Percentiles rank a stretch among this genome's conserved stretches.
These are phyloP conservation scores for Nosema muscidifuracis DNA, from an alignment of 371 early-diverging fungal species.

Conservation along the genomic window DNA sequence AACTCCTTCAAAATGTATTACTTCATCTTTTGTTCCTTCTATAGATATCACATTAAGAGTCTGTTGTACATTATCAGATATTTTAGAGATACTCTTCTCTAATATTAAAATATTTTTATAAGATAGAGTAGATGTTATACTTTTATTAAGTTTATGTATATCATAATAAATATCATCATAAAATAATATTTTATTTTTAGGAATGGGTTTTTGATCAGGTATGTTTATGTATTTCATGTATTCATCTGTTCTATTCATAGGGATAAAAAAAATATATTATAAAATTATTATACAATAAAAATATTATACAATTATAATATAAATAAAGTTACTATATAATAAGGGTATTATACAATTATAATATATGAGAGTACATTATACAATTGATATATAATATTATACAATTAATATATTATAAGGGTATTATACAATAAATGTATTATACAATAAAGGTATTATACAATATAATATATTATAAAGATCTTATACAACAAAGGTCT, in stretches of 20 bases:
- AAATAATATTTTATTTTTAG: constrained; percentile 29
- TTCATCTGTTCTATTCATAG: constrained; percentile 44
- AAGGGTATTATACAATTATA: no score
- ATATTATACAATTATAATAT: no score
- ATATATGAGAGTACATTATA: no score
- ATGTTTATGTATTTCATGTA: constrained; percentile 17
- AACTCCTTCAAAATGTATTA: constrained; percentile 57
- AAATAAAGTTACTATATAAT: no score
- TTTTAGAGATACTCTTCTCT: constrained; percentile 32
- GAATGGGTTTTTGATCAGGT: background rate
- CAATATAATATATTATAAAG: no score
- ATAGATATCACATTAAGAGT: constrained; percentile 34
- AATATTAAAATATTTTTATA: constrained; percentile 37
- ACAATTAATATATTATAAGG: no score
- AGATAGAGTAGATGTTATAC: background rate
- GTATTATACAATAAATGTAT: no score
- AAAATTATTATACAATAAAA: no score
- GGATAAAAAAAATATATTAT: constrained; percentile 1
- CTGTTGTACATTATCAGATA: constrained; percentile 18
- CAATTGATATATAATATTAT: no score
- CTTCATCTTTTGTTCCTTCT: constrained; percentile 35
- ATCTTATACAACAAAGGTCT: no score
- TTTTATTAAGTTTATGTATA: constrained; percentile 24
- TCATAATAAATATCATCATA: constrained; percentile 44
- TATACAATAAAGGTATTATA: no score